phyloP scores from a whole-genome alignment of 2,329 filamentous ascomycete genomes.

The Curvularia verruculosa region DNA sequence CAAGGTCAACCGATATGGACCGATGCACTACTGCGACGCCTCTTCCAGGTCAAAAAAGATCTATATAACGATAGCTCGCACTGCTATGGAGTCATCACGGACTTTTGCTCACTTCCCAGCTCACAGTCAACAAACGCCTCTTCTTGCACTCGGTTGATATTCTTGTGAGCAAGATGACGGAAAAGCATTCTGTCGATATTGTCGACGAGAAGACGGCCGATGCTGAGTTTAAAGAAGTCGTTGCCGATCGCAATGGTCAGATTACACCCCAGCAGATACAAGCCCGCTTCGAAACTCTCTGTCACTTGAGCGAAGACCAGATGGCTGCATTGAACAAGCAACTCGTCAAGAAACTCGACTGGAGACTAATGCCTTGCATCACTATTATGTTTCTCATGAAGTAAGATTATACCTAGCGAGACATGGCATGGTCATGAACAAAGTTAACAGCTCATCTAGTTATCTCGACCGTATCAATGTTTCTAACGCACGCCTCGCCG shows the following conservation, averaged over 20 bases:
- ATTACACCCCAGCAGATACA: constrained; percentile 38
- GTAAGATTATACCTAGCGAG: constrained; percentile 11
- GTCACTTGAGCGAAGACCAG: constrained; percentile 30
- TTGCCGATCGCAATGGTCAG: constrained; percentile 13
- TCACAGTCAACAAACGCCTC: not conserved
- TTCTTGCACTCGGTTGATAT: not conserved
- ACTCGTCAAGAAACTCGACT: constrained; percentile 36
- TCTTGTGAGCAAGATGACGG: constrained; percentile 14
- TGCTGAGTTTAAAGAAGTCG: constrained; percentile 26
- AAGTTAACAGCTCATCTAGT: constrained; percentile 22
- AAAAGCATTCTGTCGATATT: constrained; percentile 6
- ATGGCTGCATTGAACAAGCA: constrained; percentile 38
- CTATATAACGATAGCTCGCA: constrained; percentile 5
- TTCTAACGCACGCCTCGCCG: constrained; percentile 48
- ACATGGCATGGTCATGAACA: not conserved
- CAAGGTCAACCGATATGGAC: not conserved
- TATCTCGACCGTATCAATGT: constrained; percentile 52
- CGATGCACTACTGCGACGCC: not conserved
- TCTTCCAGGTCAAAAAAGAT: not conserved
- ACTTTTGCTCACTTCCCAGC: not conserved
- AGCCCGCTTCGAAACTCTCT: constrained; percentile 34
- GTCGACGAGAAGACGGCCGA: constrained; percentile 22
- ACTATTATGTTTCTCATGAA: constrained; percentile 44
- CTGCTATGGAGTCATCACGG: not conserved
- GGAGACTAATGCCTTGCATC: constrained; percentile 39